Conservation (phyloP, 2,329 filamentous ascomycete genomes). For the Colletotrichum cuscutae region DNA sequence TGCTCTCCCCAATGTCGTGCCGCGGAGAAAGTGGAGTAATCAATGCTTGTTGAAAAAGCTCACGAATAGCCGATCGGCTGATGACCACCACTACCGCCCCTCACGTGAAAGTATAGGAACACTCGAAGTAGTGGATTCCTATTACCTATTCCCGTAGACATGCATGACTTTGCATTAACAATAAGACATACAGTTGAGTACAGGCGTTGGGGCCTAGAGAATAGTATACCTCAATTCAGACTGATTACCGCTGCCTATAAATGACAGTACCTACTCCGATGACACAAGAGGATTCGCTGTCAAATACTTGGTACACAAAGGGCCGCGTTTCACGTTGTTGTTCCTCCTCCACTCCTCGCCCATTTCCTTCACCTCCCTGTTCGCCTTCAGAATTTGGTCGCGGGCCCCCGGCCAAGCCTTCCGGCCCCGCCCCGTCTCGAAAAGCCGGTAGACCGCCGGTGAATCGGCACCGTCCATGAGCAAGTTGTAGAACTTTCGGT, state of each 20-base stretch:
- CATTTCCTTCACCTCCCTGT: constrained; percentile 38
- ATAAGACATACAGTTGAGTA: too few relatives aligned
- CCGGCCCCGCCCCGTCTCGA: constrained; percentile 50
- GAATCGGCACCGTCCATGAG: constrained; percentile 52
- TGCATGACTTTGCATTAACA: too few relatives aligned
- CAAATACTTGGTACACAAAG: background rate
- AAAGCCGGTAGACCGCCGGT: constrained; percentile 52
- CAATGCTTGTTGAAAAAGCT: background rate
- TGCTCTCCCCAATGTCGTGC: constrained; percentile 18
- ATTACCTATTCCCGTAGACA: background rate
- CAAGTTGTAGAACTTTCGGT: constrained; percentile 51
- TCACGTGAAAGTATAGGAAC: background rate
- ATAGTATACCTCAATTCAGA: too few relatives aligned
- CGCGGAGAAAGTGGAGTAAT: constrained; percentile 22
- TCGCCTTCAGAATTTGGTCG: constrained; percentile 43
- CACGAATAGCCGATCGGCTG: background rate
- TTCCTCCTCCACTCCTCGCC: constrained; percentile 17
- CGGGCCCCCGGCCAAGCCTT: constrained; percentile 52
- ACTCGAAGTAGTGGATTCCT: background rate
- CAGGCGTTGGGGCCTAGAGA: too few relatives aligned
- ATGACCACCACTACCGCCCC: background rate
- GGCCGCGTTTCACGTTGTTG: too few relatives aligned
- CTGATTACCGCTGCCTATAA: too few relatives aligned
- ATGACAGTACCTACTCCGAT: too few relatives aligned
- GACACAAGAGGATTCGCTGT: background rate